Evolutionary conservation across 352 stramenopile species (phyloP), one percentile per base, ranked within the genome.

Genomic region (Thalassiosira livingstoniorum): DNA sequence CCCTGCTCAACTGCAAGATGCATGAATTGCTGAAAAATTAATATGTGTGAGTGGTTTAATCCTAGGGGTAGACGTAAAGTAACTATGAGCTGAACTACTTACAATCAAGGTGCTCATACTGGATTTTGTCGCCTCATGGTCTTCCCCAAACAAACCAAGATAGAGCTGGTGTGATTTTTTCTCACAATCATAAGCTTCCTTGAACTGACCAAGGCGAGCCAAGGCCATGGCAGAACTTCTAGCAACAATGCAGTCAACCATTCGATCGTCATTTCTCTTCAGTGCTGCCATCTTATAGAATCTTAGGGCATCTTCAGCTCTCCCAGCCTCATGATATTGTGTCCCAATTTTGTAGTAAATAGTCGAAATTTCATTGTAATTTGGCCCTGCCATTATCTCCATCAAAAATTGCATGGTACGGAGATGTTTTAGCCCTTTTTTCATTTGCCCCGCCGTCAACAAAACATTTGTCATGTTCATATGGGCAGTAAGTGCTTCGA

Each of bases 271-370:
- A 42, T 66, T 82, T 57, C 80, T 81, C 25, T 79, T 86, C 11
- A 35, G 75, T 21, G 65, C 25, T n/a, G 89, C 80, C 57, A 87
- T 65, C 57, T 91, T 21, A 43, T 87, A 93, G 43, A 88, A 98
- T 68, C 94, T 82, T 43, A 98, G 83, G 4, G 97, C 96, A 64
- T 82, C 81, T 29, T 84, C 42, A 2, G 85, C 45, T 57, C 98
- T 95, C 2, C 92, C 94, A 25, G 96, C 90, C 71, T 98, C 95
- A 60, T 97, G 94, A 89, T 97, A 98, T 83, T 98, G 96, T 72
- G 95, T 97, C 58, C 96, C 97, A 86, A 98, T 94, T 83, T 97
- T 97, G 86, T 98, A 96, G 84, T 98, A 98, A 2, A 96, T 90
- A 60, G 93, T 93, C 53, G 93, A 95, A 67, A 98, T 93, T 82